Conservation (phyloP, 2,329 filamentous ascomycete species). For the Sporothrix phasma region DNA sequence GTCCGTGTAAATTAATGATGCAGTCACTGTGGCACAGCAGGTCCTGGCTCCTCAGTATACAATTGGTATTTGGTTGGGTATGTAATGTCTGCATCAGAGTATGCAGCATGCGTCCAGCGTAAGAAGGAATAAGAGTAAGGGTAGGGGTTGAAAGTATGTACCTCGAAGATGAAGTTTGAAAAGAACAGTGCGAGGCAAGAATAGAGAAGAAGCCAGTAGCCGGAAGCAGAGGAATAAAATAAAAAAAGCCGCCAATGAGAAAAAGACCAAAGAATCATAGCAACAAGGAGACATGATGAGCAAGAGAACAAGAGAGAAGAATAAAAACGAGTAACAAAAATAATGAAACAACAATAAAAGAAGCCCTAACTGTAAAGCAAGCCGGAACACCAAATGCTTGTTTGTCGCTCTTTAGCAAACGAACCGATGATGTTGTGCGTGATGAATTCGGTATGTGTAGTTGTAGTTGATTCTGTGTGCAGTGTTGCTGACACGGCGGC, state of each 20-base stretch:
- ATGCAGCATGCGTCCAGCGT: neutral
- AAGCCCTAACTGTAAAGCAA: no score
- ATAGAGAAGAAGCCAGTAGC: neutral
- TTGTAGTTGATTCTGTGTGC: neutral
- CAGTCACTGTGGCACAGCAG: neutral
- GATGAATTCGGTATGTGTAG: neutral
- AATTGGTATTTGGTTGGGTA: slow-evolving; percentile 5
- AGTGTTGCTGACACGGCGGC: no score
- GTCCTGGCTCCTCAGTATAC: neutral
- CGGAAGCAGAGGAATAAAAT: no score
- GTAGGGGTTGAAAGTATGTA: neutral
- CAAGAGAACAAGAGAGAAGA: neutral
- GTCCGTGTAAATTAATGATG: no score
- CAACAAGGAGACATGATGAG: neutral
- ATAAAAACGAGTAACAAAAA: neutral
- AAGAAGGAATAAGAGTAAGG: neutral
- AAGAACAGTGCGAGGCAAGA: neutral
- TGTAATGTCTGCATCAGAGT: slow-evolving; percentile 7
- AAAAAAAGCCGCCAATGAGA: neutral
- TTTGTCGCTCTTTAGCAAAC: no score
- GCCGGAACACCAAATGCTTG: neutral
- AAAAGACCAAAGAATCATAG: neutral
- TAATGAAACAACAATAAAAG: neutral
- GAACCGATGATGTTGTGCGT: neutral
- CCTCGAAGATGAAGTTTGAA: neutral